Evolutionary conservation across 305 asterid genomes (phyloP), one percentile per base, ranked within the genome.

Genomic region (Solanum hybrid): DNA sequence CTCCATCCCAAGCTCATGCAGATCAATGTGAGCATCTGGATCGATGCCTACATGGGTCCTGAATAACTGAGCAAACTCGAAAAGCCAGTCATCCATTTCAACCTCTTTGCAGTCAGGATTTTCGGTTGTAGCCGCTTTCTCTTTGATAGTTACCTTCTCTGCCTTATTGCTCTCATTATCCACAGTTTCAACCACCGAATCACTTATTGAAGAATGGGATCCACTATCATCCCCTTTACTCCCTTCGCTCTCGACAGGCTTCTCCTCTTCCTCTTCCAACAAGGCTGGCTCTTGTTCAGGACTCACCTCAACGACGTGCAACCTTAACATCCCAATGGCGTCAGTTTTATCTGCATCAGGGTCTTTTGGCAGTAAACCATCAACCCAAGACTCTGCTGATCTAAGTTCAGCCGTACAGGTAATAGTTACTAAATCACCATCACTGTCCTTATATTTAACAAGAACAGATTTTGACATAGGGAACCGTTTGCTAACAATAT

Each of bases 1-100:
- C 93, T 97, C 99, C 99, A 97, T 95, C 26, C 99, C 99, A n/a
- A 96, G 94, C 91, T 96, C 99, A 88, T 96, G 99, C 86, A 97
- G 95, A 91, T 97, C 99, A 32, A 96, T 92, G 89, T 97, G 99
- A 75, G 98, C 95, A 91, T 96, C 99, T 0, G 98, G 94, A 91
- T 95, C 99, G 31, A 97, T 96, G 66, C 99, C 99, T 3, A 97
- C 98, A 89, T 95, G 98, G 73, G 96, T 92, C 35, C 99, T 92
- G 94, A 97, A 97, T 37, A 97, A 92, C 91, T 97, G 99, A 0
- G 99, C 99, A 90, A 97, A 97, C 92, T 97, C 99, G 89, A 97
- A 96, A 19, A 97, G 90, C 99, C 99, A 97, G 90, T 96, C 99
- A 87, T 97, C 99, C 96, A 97, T 95, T 93, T 97, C 99, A 87